Evolutionary conservation across 768 basidiomycete genomes (phyloP).

Genomic region (Pleurotus salmoneostramineus): DNA sequence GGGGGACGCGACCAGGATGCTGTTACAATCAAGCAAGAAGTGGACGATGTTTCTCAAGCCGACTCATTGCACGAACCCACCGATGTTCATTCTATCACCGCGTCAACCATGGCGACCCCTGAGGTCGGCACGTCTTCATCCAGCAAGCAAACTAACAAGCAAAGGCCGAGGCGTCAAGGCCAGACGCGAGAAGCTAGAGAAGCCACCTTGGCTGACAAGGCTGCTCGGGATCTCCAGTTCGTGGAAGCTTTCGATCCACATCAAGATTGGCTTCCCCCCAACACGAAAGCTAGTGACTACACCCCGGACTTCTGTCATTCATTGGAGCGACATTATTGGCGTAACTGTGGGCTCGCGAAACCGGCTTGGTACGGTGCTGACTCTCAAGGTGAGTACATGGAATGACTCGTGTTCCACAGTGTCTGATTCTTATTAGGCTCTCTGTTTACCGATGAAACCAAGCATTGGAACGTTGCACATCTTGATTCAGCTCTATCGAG

Average conservation of each 20-base stretch:
- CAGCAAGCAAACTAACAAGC: slow-evolving; percentile 21
- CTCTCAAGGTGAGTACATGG: slow-evolving; percentile 63
- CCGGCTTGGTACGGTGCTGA: slow-evolving; percentile 99
- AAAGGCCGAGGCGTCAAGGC: slow-evolving; percentile 27
- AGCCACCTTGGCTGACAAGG: slow-evolving; percentile 45
- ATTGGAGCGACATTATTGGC: slow-evolving; percentile 89
- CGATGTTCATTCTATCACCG: background rate
- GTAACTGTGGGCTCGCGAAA: slow-evolving; percentile 82
- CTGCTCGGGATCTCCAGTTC: slow-evolving; percentile 48
- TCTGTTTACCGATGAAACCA: slow-evolving; percentile 71
- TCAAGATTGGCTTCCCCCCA: slow-evolving; percentile 75
- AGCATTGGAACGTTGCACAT: slow-evolving; percentile 90
- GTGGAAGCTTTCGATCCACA: slow-evolving; percentile 69
- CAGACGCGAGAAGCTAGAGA: slow-evolving; percentile 46
- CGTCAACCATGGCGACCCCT: slow-evolving; percentile 13
- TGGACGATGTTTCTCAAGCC: slow-evolving; percentile 27
- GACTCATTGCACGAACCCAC: background rate
- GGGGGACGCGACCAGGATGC: slow-evolving; percentile 29
- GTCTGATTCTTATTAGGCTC: slow-evolving; percentile 38
- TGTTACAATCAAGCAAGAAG: slow-evolving; percentile 45
- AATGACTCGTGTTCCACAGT: background rate
- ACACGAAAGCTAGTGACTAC: slow-evolving; percentile 73
- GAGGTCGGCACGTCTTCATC: slow-evolving; percentile 10
- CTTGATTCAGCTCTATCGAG: slow-evolving; percentile 85
- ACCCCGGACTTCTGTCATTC: slow-evolving; percentile 84